phyloP scores from a whole-genome alignment of 2,329 filamentous ascomycete genomes.

The Talaromyces amestolkiae region DNA sequence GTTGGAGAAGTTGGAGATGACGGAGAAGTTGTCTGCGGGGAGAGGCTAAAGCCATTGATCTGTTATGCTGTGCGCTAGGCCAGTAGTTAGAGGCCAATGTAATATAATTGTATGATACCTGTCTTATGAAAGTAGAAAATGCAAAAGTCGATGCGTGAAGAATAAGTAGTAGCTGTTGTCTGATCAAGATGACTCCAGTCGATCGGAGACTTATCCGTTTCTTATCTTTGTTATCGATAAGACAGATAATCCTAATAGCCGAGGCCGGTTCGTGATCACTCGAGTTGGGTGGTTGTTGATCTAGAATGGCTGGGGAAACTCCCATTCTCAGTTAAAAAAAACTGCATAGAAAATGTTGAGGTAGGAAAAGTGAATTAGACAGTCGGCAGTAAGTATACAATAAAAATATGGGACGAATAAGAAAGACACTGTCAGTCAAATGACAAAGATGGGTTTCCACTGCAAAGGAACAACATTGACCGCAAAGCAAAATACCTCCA shows the following conservation, averaged over 20 bases:
- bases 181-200: neutral
- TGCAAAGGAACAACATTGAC: neutral
- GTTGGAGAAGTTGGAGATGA: slow-evolving; percentile 42
- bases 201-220: neutral
- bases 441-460: neutral
- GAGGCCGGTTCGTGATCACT: neutral
- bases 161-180: neutral
- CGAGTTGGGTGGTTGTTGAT: neutral
- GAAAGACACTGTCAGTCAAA: neutral
- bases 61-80: neutral
- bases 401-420: neutral
- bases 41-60: slow-evolving; percentile 4
- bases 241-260: neutral
- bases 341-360: neutral
- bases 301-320: neutral
- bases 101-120: too few relatives aligned
- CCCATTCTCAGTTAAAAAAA: neutral
- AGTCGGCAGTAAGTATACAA: neutral
- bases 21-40: slow-evolving; percentile 11
- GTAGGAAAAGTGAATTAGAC: too few relatives aligned
- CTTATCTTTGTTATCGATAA: slow-evolving; percentile 1
- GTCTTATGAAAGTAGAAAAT: too few relatives aligned
- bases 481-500: neutral
- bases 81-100: neutral
- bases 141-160: neutral